These are phyloP conservation scores for Gaultheria prostrata DNA, from an alignment of 148 eudicot genomes.

Conservation along the genomic window DNA sequence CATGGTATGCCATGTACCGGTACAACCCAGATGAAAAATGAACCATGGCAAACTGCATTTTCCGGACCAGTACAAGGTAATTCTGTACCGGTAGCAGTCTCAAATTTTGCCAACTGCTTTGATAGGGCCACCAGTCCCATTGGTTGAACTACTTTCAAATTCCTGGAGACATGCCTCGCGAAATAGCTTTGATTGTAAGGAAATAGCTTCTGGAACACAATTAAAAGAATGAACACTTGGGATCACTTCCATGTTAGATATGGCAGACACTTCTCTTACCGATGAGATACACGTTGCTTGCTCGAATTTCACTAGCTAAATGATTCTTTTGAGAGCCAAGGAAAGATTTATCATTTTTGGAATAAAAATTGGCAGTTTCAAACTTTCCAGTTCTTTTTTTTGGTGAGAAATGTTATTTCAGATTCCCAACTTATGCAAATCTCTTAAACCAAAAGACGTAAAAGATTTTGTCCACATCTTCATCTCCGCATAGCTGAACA, in stretches of 20 bases:
- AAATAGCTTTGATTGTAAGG: not conserved
- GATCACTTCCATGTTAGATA: not conserved
- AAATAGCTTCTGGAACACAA: constrained; percentile 10
- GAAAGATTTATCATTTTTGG: constrained; percentile 10
- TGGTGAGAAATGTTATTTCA: constrained; percentile 1
- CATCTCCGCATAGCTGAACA: not conserved
- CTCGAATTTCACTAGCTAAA: constrained; percentile 12
- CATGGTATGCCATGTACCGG: too few relatives aligned
- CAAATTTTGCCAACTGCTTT: too few relatives aligned
- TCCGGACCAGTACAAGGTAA: too few relatives aligned
- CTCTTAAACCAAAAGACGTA: not conserved
- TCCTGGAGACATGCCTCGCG: not conserved
- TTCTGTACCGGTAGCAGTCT: too few relatives aligned
- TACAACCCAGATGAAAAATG: too few relatives aligned
- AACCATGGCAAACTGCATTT: too few relatives aligned
- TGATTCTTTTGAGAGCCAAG: constrained; percentile 7
- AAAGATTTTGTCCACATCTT: not conserved
- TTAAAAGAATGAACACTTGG: constrained; percentile 3
- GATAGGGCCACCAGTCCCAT: too few relatives aligned
- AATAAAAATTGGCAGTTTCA: not conserved
- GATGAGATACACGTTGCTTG: not conserved
- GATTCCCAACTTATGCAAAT: not conserved
- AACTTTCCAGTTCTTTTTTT: not conserved
- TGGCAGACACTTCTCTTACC: not conserved
- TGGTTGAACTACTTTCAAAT: not conserved